Evolutionary conservation across 768 basidiomycete species (phyloP).

Genomic region (Leucogyrophana mollusca): DNA sequence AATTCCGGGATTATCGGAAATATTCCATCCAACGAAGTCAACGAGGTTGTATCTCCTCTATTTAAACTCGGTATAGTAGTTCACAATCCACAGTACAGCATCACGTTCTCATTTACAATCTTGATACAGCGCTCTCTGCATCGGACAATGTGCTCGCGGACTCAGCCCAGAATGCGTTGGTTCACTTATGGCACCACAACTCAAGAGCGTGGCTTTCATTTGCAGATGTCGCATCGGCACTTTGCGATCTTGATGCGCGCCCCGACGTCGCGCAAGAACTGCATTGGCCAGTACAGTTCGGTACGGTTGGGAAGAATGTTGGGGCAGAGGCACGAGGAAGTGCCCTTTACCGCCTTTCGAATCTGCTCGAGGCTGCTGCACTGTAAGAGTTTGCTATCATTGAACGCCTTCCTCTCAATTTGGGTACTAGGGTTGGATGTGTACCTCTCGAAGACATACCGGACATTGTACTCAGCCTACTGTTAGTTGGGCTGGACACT

Average conservation of each 20-base stretch:
- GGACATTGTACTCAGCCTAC: conserved; percentile 46
- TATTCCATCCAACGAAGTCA: conserved; percentile 27
- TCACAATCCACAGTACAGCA: not conserved
- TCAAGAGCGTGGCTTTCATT: conserved; percentile 28
- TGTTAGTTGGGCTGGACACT: conserved; percentile 58
- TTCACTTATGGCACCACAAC: conserved; percentile 28
- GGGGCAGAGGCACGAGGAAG: conserved; percentile 23
- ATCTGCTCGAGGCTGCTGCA: conserved; percentile 41
- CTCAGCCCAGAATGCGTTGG: conserved; percentile 33
- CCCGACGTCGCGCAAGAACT: conserved; percentile 31
- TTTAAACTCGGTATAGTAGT: conserved; percentile 38
- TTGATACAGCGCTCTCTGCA: conserved; percentile 14
- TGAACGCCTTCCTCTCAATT: not conserved
- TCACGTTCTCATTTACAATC: conserved; percentile 10
- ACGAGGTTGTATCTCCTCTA: conserved; percentile 37
- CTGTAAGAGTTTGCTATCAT: conserved; percentile 36
- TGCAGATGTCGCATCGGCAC: conserved; percentile 32
- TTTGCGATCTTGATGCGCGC: conserved; percentile 47
- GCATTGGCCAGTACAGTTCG: conserved; percentile 24
- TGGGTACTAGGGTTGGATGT: conserved; percentile 33
- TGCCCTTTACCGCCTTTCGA: conserved; percentile 40
- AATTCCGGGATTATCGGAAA: conserved; percentile 38
- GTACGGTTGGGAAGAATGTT: conserved; percentile 10
- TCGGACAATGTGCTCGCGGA: conserved; percentile 28
- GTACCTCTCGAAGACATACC: conserved; percentile 41